phyloP scores from a whole-genome alignment of 257 asterid genomes.

The Fraxinus anomala region DNA sequence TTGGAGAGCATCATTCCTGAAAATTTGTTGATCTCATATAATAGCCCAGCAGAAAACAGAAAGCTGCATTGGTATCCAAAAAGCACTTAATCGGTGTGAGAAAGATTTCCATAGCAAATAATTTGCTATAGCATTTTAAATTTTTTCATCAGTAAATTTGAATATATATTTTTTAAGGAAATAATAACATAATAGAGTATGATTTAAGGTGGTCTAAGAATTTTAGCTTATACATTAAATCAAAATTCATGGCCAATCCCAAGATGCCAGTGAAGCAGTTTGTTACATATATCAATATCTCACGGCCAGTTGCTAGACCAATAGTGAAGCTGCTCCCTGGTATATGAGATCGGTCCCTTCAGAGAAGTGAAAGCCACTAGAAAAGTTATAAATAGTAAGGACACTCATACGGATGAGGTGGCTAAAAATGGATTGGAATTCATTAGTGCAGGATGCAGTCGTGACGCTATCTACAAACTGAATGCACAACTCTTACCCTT shows the following conservation, averaged over 20 bases:
- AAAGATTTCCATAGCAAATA: neutral
- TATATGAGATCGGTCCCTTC: neutral
- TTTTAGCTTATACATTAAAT: neutral
- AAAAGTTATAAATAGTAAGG: neutral
- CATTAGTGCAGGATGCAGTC: neutral
- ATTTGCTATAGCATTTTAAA: neutral
- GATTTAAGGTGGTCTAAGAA: neutral
- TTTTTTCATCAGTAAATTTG: neutral
- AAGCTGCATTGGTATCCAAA: constrained; percentile 55
- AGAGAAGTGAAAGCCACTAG: neutral
- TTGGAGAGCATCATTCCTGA: constrained; percentile 55
- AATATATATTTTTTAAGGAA: neutral
- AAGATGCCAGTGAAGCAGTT: neutral
- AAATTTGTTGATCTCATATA: constrained; percentile 81
- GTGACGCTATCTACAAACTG: neutral
- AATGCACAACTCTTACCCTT: neutral
- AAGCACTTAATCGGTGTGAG: neutral
- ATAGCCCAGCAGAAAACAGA: constrained; percentile 74
- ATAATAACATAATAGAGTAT: no score
- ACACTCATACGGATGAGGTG: neutral
- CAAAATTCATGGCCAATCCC: neutral
- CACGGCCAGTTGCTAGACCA: neutral
- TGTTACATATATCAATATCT: neutral
- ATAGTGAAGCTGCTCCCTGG: neutral
- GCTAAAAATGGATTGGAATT: neutral